phyloP scores from a whole-genome alignment of 192 early-diverging fungal genomes.

The Rhizophagus clarus region DNA sequence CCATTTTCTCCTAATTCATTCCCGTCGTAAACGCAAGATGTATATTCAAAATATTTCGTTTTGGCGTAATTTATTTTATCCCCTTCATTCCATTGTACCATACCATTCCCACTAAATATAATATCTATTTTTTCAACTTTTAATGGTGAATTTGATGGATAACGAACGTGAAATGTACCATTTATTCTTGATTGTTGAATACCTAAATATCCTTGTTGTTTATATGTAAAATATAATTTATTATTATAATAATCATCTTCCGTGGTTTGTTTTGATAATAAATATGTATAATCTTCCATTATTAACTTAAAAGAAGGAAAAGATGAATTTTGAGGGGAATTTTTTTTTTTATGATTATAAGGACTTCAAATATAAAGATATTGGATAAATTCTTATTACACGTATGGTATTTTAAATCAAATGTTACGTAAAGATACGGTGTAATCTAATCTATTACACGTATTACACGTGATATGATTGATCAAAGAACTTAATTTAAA shows the following conservation, averaged over 20 bases:
- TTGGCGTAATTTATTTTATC: not conserved
- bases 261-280: not conserved
- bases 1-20: not conserved
- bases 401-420: no score
- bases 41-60: not conserved
- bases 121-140: not conserved
- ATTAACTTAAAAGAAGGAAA: not conserved
- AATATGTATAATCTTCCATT: not conserved
- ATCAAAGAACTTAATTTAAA: not conserved
- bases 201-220: not conserved
- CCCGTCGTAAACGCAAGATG: not conserved
- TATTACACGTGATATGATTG: no score
- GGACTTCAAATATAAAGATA: no score
- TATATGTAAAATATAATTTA: not conserved
- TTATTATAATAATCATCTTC: not conserved
- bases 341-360: no score
- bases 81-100: not conserved
- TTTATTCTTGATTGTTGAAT: not conserved
- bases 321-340: no score
- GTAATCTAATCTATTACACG: no score
- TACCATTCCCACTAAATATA: not conserved
- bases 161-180: not conserved
- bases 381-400: no score
- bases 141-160: not conserved
- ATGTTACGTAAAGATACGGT: no score